Percentiles rank a stretch among this genome's conserved stretches.
Conservation (phyloP, 768 basidiomycete genomes). For the Podaxis sp. region DNA sequence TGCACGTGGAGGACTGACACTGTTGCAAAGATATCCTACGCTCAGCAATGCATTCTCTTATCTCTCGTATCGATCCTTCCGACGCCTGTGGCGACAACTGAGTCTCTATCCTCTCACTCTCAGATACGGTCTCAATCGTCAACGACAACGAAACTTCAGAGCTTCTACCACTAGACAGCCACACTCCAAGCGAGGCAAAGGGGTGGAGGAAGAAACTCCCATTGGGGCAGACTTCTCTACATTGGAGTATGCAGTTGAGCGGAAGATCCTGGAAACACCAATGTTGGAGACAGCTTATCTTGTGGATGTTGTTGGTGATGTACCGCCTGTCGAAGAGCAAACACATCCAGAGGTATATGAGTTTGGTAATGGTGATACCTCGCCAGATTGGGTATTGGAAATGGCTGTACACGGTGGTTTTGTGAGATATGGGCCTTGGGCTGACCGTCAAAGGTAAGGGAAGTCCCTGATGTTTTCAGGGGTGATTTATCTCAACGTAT, state of each 20-base stretch:
- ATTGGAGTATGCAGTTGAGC: slow-evolving; percentile 85
- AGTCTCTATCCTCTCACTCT: slow-evolving; percentile 22
- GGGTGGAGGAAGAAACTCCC: slow-evolving; percentile 46
- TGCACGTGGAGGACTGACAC: background rate
- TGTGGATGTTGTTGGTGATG: slow-evolving; percentile 76
- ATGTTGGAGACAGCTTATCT: slow-evolving; percentile 82
- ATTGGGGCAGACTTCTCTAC: slow-evolving; percentile 50
- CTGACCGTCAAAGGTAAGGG: slow-evolving; percentile 81
- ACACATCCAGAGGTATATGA: slow-evolving; percentile 16
- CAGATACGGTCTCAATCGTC: slow-evolving; percentile 29
- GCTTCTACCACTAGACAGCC: slow-evolving; percentile 10
- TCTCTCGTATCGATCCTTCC: slow-evolving; percentile 34
- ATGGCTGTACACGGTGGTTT: slow-evolving; percentile 71
- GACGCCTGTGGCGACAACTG: slow-evolving; percentile 16
- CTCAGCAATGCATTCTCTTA: slow-evolving; percentile 27
- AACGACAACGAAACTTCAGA: slow-evolving; percentile 24
- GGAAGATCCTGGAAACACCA: slow-evolving; percentile 75
- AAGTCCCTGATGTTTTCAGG: background rate
- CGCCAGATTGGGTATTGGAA: slow-evolving; percentile 94
- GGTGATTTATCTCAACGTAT: slow-evolving; percentile 1
- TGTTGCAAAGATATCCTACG: slow-evolving; percentile 25
- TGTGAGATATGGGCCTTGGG: slow-evolving; percentile 92
- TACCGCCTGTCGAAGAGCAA: slow-evolving; percentile 36
- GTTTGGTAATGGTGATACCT: slow-evolving; percentile 74
- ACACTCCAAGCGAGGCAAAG: slow-evolving; percentile 22